Evolutionary conservation across 2,329 filamentous ascomycete species (phyloP).

Genomic region (Westerdykella aurantiaca): DNA sequence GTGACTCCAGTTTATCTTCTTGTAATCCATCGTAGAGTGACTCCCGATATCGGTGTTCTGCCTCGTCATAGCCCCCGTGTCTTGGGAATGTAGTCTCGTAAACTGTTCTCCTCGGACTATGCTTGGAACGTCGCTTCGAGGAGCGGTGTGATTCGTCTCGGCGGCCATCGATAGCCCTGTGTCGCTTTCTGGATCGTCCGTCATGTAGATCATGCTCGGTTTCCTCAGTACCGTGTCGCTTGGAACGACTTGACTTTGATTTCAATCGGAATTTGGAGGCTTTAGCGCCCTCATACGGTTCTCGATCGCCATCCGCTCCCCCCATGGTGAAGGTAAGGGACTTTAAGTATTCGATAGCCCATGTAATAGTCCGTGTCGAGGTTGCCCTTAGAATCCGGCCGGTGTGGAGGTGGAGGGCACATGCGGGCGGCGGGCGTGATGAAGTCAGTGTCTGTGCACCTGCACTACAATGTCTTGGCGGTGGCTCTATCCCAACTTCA

Average conservation of each 20-base stretch:
- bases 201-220: background rate
- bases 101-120: constrained; percentile 11
- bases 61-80: constrained; percentile 29
- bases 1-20: constrained; percentile 32
- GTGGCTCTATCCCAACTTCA: background rate
- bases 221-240: constrained; percentile 6
- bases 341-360: constrained; percentile 8
- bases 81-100: constrained; percentile 20
- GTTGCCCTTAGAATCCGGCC: constrained; percentile 1
- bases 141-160: constrained; percentile 8
- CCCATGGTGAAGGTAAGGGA: constrained; percentile 22
- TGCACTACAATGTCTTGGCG: constrained; percentile 1
- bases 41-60: constrained; percentile 27
- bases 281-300: constrained; percentile 22
- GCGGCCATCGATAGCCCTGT: constrained; percentile 1
- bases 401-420: constrained; percentile 12
- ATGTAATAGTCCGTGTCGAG: constrained; percentile 9
- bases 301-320: constrained; percentile 19
- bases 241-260: constrained; percentile 25
- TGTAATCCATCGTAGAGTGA: constrained; percentile 26
- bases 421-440: constrained; percentile 17
- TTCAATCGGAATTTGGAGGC: constrained; percentile 36
- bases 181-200: background rate
- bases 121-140: constrained; percentile 12
- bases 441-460: constrained; percentile 21